Conservation (phyloP, 129 eudicot species). For the Helianthus annuus region HanXRQr2.0-SUNRISE NC_035435.2:155406560-155407059, state of each 20-base stretch:
- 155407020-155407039: conserved; percentile 52
- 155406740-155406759: not conserved
- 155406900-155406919: too few relatives aligned
- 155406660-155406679: not conserved
- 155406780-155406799: not conserved
- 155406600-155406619: too few relatives aligned
- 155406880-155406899: too few relatives aligned
- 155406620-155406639: too few relatives aligned
- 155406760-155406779: not conserved
- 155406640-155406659: too few relatives aligned
- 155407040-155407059: conserved; percentile 28
- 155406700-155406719: not conserved
- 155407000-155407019: conserved; percentile 51
- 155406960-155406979: conserved; percentile 25
- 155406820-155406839: not conserved
- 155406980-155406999: conserved; percentile 22
- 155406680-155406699: not conserved
- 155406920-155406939: too few relatives aligned
- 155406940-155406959: too few relatives aligned
- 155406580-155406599: too few relatives aligned
- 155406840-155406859: not conserved
- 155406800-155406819: not conserved
- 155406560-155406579: too few relatives aligned
- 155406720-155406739: not conserved
- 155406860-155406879: not conserved